Conservation (phyloP, 495 filamentous ascomycete genomes). For the Hapsidospora chrysogenum region DNA sequence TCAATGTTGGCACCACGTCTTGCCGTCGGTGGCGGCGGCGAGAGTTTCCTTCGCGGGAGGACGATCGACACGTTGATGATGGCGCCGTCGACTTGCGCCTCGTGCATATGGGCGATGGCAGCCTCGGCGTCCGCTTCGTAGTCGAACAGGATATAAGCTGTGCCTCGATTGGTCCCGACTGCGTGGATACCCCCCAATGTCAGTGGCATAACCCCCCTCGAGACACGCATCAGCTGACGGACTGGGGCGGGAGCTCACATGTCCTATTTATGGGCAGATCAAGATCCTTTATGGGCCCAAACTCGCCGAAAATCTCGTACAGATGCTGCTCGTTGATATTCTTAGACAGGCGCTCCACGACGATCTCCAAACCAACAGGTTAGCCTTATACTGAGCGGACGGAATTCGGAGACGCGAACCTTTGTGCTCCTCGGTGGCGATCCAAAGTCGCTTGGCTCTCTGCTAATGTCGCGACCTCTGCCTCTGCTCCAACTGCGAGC, state of each 20-base stretch:
- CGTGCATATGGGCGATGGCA: conserved; percentile 95
- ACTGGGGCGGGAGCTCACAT: conserved; percentile 36
- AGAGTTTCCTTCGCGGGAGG: conserved; percentile 57
- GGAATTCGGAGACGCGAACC: conserved; percentile 6
- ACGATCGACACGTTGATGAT: conserved; percentile 87
- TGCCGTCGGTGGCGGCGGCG: conserved; percentile 30
- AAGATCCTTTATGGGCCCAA: conserved; percentile 69
- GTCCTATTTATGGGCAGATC: conserved; percentile 78
- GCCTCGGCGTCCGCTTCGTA: conserved; percentile 64
- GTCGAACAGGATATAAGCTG: conserved; percentile 81
- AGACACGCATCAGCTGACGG: conserved; percentile 2
- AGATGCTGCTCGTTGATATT: conserved; percentile 84
- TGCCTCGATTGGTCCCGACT: conserved; percentile 86
- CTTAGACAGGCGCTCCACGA: conserved; percentile 90
- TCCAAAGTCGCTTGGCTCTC: conserved; percentile 1
- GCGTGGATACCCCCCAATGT: conserved; percentile 2
- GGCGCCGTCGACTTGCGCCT: conserved; percentile 84
- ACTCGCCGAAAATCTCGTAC: conserved; percentile 79
- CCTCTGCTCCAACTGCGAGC: conserved; percentile 3
- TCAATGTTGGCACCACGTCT: conserved; percentile 31
- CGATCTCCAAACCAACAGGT: conserved; percentile 60
- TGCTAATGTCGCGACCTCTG: neutral
- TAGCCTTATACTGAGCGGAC: too few species aligned
- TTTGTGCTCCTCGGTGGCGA: conserved; percentile 15
- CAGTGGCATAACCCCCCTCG: too few species aligned